Conservation (phyloP, 257 asterid genomes). For the Rauvolfia tetraphylla region DNA sequence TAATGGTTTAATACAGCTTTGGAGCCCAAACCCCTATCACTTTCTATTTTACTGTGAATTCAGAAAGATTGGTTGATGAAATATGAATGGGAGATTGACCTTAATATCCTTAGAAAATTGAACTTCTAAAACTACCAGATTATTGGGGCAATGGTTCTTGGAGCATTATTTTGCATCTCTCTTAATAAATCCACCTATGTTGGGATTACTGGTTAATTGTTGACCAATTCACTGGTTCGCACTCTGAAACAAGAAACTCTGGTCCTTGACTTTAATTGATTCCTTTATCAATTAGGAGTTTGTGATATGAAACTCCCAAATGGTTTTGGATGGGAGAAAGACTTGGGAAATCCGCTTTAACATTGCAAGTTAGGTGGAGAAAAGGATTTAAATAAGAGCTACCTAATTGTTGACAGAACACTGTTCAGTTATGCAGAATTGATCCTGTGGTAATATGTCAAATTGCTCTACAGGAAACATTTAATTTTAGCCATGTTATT, state of each 20-base stretch:
- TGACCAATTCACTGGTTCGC: neutral
- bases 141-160: neutral
- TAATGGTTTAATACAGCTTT: neutral
- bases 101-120: neutral
- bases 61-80: neutral
- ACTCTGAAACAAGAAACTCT: neutral
- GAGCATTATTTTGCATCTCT: neutral
- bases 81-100: neutral
- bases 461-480: neutral
- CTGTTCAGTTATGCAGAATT: neutral
- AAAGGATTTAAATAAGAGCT: neutral
- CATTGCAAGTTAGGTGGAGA: neutral
- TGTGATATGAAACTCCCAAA: neutral
- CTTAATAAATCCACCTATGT: neutral
- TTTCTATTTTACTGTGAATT: neutral
- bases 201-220: neutral
- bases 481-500: neutral
- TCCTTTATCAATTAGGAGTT: neutral
- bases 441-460: neutral
- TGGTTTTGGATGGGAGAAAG: neutral
- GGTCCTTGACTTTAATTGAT: constrained; percentile 1
- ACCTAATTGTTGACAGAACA: neutral
- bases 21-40: neutral
- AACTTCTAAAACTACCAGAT: neutral
- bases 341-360: neutral